A percentile compares a stretch with the other conserved stretches of the same genome.
Evolutionary conservation across 768 basidiomycete genomes (phyloP).

Genomic region (Hebeloma cylindrosporum): DNA sequence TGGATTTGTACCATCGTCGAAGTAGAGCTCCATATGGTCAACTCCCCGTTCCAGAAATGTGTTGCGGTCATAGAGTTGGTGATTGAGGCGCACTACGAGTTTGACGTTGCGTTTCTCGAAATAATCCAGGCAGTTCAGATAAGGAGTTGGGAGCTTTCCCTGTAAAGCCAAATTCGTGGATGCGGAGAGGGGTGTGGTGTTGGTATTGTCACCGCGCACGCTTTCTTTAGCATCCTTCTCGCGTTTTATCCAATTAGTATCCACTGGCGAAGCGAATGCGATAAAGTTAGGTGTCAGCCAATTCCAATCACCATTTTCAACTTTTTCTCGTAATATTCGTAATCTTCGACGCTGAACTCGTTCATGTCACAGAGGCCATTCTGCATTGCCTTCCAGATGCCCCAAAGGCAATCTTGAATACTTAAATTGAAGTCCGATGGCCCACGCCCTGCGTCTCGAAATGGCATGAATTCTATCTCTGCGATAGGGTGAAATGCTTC

Average conservation of each 20-base stretch:
- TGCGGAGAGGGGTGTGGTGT: conserved; percentile 26
- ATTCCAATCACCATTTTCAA: conserved; percentile 95
- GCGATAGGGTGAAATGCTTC: conserved; percentile 95
- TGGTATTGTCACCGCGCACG: conserved; percentile 23
- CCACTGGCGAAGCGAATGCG: conserved; percentile 91
- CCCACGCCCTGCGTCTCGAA: conserved; percentile 93
- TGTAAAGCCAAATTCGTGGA: conserved; percentile 56
- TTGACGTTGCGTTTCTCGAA: conserved; percentile 87
- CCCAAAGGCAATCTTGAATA: conserved; percentile 91
- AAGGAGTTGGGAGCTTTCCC: conserved; percentile 75
- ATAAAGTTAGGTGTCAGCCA: conserved; percentile 92
- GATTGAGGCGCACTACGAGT: conserved; percentile 92
- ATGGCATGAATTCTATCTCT: conserved; percentile 90
- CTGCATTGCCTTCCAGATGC: conserved; percentile 87
- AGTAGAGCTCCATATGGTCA: conserved; percentile 90
- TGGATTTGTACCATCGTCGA: conserved; percentile 98
- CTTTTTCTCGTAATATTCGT: conserved; percentile 94
- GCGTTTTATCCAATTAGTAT: conserved; percentile 75
- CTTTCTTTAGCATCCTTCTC: conserved; percentile 63
- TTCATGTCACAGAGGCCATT: conserved; percentile 93
- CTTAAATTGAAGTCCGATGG: conserved; percentile 90
- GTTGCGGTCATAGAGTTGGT: conserved; percentile 81
- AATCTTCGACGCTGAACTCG: conserved; percentile 90
- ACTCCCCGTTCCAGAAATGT: conserved; percentile 85
- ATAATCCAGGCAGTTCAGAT: conserved; percentile 89